Percentiles rank a stretch among this genome's conserved stretches.
phyloP scores from a whole-genome alignment of 176 grass and related monocot species.

The Ensete glaucum region DNA sequence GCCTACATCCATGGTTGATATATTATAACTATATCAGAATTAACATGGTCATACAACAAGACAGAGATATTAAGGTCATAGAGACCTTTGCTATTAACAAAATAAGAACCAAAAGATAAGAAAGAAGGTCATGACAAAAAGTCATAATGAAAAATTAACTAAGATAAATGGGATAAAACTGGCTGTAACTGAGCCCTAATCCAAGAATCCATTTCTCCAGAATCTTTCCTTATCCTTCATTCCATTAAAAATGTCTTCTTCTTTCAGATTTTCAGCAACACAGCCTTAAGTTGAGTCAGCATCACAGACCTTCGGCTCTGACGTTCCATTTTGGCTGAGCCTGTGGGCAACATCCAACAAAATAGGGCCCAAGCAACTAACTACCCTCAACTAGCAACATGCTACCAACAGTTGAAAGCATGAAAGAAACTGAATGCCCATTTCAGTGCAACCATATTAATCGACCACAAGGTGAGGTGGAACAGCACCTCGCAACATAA shows the following conservation, averaged over 20 bases:
- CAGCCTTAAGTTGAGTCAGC: background rate
- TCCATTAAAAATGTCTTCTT: background rate
- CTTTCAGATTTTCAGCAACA: background rate
- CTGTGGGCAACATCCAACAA: background rate
- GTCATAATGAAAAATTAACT: too few species aligned
- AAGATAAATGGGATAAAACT: background rate
- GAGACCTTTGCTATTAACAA: too few species aligned
- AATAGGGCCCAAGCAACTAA: background rate
- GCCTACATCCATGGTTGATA: background rate
- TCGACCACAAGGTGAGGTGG: background rate
- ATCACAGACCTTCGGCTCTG: background rate
- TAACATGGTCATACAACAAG: background rate
- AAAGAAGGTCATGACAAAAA: too few species aligned
- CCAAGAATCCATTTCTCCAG: too few species aligned
- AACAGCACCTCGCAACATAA: too few species aligned
- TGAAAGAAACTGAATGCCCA: background rate
- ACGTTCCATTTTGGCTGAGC: background rate
- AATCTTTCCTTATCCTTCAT: background rate
- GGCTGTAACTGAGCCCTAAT: too few species aligned
- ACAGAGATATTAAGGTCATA: background rate
- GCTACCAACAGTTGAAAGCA: background rate
- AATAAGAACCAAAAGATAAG: background rate
- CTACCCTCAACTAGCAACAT: background rate
- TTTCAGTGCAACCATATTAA: background rate
- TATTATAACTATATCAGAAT: too few species aligned